Base-by-base conservation (phyloP, 2,329 filamentous ascomycete species). In the Calonectria crousiana region DNA sequence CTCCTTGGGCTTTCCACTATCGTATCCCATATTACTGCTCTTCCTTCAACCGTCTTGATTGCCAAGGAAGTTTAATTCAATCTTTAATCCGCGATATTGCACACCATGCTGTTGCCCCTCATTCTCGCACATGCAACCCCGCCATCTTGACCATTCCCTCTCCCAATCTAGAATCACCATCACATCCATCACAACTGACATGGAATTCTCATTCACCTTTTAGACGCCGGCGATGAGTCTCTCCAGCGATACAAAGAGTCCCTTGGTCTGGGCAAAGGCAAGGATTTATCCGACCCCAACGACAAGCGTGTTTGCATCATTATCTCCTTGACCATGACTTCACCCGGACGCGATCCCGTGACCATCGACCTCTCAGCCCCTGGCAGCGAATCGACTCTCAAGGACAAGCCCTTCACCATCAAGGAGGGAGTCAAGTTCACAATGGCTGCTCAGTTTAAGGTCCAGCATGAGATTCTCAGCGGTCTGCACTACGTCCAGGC, bases 231-330 rank as follows among this genome's bases (percentile, higher is more conserved):
- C 82, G 97, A 99, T 85, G 96, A 98, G 86, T 97, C 96, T 75
- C 93, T 99, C 82, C 95, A 97, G 87, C 94, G 96, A 82, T 99
- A 98, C 94, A 99, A 99, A 90, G 92, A 96, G 83, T 98, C 96
- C 16, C 93, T 99, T 75, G 97, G 97, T 80, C 92, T 98, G 74
- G 92, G 93, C 77, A 92, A 92, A 80, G 93, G 94, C 83, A 91
- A 90, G 64, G 90, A 93, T 80, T 90, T 95, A 74, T 94, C 92
- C 71, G 92, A 96, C 84, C 91, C 94, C 81, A 95, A 90, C 83
- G 96, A 98, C 83, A 92, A 94, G 64, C 94, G 96, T 80, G 95
- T 95, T 84, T 98, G 95, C 88, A 96, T 98, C 87, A 98, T 98
- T 87, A 91, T 95, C 81, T 94, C 95, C 71, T 93, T 99, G 71